Evolutionary conservation across 164 flowering plant genomes (phyloP).

Genomic region (Cinnamomum chago): DNA sequence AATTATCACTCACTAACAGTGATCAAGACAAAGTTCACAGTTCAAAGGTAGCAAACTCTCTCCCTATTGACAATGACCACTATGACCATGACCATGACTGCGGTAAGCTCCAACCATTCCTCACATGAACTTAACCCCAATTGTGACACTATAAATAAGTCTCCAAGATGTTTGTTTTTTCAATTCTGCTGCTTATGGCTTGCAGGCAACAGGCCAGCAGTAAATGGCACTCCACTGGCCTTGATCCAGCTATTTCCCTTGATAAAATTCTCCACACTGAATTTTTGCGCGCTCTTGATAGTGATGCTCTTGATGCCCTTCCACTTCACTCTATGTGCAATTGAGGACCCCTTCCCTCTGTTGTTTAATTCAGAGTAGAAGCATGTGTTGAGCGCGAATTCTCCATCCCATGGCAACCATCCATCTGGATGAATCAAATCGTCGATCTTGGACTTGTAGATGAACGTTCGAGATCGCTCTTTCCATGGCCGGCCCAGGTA

Average conservation of each 20-base stretch:
- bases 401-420: slow-evolving; percentile 50
- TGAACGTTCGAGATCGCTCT: slow-evolving; percentile 37
- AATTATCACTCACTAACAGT: no score
- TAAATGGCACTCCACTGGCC: slow-evolving; percentile 44
- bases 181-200: no score
- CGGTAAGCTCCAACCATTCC: no score
- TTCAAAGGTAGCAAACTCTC: no score
- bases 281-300: slow-evolving; percentile 12
- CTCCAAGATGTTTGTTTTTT: no score
- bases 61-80: no score
- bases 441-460: slow-evolving; percentile 42
- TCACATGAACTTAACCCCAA: no score
- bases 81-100: no score
- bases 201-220: slow-evolving; percentile 21
- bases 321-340: slow-evolving; percentile 45
- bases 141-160: no score
- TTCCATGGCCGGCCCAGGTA: slow-evolving; percentile 72
- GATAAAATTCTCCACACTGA: slow-evolving; percentile 32
- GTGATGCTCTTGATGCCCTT: slow-evolving; percentile 33
- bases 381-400: slow-evolving; percentile 30
- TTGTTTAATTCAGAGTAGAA: slow-evolving; percentile 45
- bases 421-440: slow-evolving; percentile 44
- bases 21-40: no score
- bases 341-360: slow-evolving; percentile 43
- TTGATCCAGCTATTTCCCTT: slow-evolving; percentile 43